Conservation (phyloP, 2,329 filamentous ascomycete species). For the Ophiostoma pallidulum region DNA sequence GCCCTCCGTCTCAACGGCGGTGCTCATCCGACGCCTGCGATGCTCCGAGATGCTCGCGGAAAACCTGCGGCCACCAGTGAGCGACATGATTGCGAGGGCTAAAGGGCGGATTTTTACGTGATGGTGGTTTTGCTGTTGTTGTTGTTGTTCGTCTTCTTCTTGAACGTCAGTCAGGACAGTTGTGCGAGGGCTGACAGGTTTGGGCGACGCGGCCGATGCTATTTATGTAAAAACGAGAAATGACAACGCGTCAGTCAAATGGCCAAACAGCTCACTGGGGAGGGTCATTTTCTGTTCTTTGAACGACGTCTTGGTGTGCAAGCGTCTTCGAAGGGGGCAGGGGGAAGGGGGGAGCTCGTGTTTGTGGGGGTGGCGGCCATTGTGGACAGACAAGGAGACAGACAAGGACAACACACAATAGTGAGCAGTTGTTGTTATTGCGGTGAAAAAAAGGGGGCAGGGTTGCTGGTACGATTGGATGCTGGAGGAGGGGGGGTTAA, state of each 20-base stretch:
- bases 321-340: background rate
- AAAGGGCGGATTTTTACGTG: background rate
- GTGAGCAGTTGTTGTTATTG: background rate
- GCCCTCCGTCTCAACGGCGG: constrained; percentile 33
- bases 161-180: background rate
- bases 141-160: background rate
- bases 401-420: constrained; percentile 1
- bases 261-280: too few relatives aligned
- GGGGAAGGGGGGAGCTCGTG: constrained; percentile 10
- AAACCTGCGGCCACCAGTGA: constrained; percentile 28
- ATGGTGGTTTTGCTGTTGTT: background rate
- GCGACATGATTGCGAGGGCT: constrained; percentile 5
- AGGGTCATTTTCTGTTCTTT: background rate
- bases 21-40: constrained; percentile 38
- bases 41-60: constrained; percentile 36
- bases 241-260: background rate
- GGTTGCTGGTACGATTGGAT: background rate
- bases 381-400: too few relatives aligned
- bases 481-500: too few relatives aligned
- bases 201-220: background rate
- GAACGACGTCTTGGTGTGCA: background rate
- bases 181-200: background rate
- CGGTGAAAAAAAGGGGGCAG: too few relatives aligned
- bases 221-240: too few relatives aligned
- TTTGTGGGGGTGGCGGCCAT: constrained; percentile 22